Percentiles rank a stretch among this genome's conserved stretches.
Conservation (phyloP, 202 grass and related monocot genomes). For the Elaeis oleifera region DNA sequence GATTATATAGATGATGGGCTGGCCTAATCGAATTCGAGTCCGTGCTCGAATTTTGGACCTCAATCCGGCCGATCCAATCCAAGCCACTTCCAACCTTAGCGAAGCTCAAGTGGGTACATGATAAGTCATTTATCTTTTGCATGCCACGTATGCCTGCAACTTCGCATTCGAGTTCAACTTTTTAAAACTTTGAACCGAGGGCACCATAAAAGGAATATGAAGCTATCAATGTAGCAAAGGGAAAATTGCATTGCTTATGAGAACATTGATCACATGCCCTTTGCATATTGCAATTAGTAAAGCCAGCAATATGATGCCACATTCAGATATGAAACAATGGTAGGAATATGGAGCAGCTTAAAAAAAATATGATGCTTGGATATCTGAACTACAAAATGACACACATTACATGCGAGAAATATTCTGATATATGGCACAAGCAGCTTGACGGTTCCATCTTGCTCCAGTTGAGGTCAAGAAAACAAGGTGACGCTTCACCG, state of each 20-base stretch:
- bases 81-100: too few species aligned
- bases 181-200: too few species aligned
- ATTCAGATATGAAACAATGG: slow-evolving; percentile 20
- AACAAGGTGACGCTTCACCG: slow-evolving; percentile 32
- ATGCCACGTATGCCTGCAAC: too few species aligned
- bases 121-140: too few species aligned
- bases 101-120: too few species aligned
- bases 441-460: slow-evolving; percentile 24
- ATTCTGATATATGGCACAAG: slow-evolving; percentile 5
- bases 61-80: too few species aligned
- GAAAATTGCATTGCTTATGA: neutral
- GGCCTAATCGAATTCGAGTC: too few species aligned
- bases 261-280: neutral
- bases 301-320: slow-evolving; percentile 17
- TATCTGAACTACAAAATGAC: slow-evolving; percentile 32
- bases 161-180: too few species aligned
- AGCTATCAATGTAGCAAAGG: neutral
- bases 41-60: too few species aligned
- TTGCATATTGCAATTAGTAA: neutral
- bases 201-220: too few species aligned
- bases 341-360: slow-evolving; percentile 5
- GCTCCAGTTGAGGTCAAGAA: slow-evolving; percentile 9
- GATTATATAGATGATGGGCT: too few species aligned
- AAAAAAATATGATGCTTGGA: slow-evolving; percentile 29
- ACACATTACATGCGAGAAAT: slow-evolving; percentile 16